Evolutionary conservation across 768 basidiomycete genomes (phyloP).

Genomic region (Mycena maculata): DNA sequence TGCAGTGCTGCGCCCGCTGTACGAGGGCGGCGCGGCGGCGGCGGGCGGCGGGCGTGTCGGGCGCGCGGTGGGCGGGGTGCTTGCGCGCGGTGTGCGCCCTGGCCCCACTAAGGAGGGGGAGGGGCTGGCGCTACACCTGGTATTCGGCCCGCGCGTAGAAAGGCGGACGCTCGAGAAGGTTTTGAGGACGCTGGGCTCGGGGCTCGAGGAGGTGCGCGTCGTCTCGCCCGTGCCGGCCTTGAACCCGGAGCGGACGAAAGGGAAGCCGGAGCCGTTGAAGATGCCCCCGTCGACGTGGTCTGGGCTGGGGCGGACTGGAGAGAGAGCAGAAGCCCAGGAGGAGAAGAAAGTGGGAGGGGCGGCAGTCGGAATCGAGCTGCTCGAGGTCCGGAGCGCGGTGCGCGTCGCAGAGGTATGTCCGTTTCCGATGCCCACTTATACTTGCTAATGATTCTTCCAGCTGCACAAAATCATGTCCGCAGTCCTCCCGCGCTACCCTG

Average conservation of each 20-base stretch:
- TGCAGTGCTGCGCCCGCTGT: constrained; percentile 28
- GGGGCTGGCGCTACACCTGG: constrained; percentile 26
- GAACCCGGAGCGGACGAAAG: neutral
- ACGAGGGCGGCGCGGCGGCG: constrained; percentile 27
- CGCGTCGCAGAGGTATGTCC: constrained; percentile 24
- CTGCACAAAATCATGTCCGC: constrained; percentile 27
- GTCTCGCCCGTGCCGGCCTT: neutral
- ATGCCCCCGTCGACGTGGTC: constrained; percentile 14
- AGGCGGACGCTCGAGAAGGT: constrained; percentile 35
- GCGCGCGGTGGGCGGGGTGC: constrained; percentile 24
- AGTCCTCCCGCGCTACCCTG: constrained; percentile 31
- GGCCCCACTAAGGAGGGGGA: too few relatives aligned
- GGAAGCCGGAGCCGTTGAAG: neutral
- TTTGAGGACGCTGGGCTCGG: constrained; percentile 25
- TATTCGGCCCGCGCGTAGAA: constrained; percentile 32
- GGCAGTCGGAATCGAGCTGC: constrained; percentile 6
- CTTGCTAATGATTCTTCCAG: neutral
- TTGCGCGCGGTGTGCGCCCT: constrained; percentile 7
- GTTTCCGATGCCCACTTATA: neutral
- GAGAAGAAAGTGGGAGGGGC: neutral
- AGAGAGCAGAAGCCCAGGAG: neutral
- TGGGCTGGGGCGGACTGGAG: neutral
- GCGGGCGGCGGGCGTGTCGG: constrained; percentile 31
- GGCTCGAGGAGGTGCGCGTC: constrained; percentile 16
- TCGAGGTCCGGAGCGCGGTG: constrained; percentile 34